Evolutionary conservation across 176 grass and related monocot genomes (phyloP), one percentile per base, ranked within the genome.

Genomic region (Phyllostachys edulis): DNA sequence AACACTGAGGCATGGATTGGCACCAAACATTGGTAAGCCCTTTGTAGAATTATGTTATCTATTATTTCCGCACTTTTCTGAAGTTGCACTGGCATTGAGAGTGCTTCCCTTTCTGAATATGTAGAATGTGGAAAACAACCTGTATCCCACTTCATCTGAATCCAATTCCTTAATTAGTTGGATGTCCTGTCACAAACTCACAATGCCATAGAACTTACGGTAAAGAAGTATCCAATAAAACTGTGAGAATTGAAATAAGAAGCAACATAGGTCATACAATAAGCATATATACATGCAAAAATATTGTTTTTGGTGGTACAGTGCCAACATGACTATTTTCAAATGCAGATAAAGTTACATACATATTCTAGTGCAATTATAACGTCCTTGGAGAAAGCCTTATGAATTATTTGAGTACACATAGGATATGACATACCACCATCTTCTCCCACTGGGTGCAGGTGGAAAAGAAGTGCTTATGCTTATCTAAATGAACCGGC

Each of bases 401-500:
- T 59, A 59, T 59, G 56, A 10, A 59, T 59, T 23, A 59, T 59
- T 59, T 56, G 20, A 40, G 27, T 42, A 47, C 27, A 16, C 69
- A 14, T 75, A 63, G 17, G 67, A 78, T 80, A 77, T 90, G 77
- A 86, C 39, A 74, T 29, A 59, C 7, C 38, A 27, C 36, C 89
- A 77, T 86, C 45, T 82, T 77, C 14, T 85, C 65, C 75, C n/a
- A 71, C 29, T 85, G 72, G 75, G 20, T 91, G 83, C 85, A 97
- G 95, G 95, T 97, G 95, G 95, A 93, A 80, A 38, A 88, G 83
- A 79, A 94, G 92, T 73, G 86, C 67, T 38, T 94, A 92, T 87
- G 92, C 95, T 67, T 97, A 94, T 90, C 88, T 97, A 24, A 97
- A 97, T 68, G 79, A 88, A 54, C 92, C 95, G 67, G 88, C 88